Base-by-base conservation (phyloP, 2,329 filamentous ascomycete species). In the Sporothrix inflata region DNA sequence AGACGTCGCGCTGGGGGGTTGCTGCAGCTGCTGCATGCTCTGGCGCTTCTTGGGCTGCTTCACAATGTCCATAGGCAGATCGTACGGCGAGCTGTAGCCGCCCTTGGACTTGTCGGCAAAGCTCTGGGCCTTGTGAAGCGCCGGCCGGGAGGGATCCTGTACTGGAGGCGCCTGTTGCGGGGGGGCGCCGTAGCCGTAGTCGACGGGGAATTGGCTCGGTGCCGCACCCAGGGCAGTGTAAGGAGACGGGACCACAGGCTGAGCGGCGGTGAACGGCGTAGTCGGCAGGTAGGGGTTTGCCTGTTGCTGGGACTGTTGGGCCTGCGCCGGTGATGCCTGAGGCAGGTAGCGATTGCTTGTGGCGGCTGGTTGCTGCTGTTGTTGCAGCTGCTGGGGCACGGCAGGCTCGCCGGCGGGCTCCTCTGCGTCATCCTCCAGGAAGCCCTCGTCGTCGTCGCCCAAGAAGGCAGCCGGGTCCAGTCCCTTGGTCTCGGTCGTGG, bases 1-100 rank as follows among this genome's bases (percentile, higher is more conserved):
- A 6, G 83, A 79, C 42, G 83, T 78, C 11, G 84, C 79, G 49
- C 85, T 82, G 47, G 82, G 78, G 66, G 82, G 79, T 72, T 83
- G 83, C 72, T 84, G 82, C 57, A 87, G 81, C 70, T 88, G 87
- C 73, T 88, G 88, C 77, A 87, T 85, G 77, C 87, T 89, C 6
- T 84, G 80, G 69, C 91, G 85, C 83, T 92, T 91, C 80, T 90
- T 85, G 77, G 91, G 71, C 55, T 70, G 89, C 76, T 91, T 92
- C 38, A 92, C 88, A 40, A 99, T 87, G 71, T 98, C 95, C 82
- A 96, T 93, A 4, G 96, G 96, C 24, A 99, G 85, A 82, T 99
- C 97, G 77, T 98, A 99, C 0, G 96, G 96, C 24, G 95, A 98
- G 66, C 91, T 88, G 79, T 99, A 99, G 8, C 95, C 94, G 71